A percentile compares a stretch with the other conserved stretches of the same genome.
phyloP scores from a whole-genome alignment of 129 eudicot genomes.

The Tanacetum coccineum region DNA sequence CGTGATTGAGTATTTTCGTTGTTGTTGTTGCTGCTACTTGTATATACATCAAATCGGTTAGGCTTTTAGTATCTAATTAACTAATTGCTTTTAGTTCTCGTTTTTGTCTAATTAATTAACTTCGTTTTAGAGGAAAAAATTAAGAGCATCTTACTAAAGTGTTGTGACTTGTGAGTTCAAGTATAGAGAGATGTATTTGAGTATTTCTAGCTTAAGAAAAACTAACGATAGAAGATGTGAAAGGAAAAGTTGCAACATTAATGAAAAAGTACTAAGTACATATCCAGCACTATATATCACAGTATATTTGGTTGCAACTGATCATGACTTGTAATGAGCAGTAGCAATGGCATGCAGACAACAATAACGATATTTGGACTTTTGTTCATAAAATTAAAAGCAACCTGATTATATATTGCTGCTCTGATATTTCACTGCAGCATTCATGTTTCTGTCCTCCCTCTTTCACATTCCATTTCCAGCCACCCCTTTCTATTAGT shows the following conservation, averaged over 20 bases:
- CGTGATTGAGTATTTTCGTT: too few species aligned
- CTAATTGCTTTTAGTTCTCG: too few species aligned
- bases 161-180: too few species aligned
- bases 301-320: neutral
- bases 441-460: constrained; percentile 32
- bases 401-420: constrained; percentile 20
- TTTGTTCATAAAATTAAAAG: constrained; percentile 32
- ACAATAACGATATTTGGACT: constrained; percentile 43
- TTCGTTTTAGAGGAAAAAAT: too few species aligned
- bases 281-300: neutral
- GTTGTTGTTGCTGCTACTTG: too few species aligned
- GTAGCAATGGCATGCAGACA: constrained; percentile 20
- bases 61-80: too few species aligned
- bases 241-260: neutral
- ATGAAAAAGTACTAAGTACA: neutral
- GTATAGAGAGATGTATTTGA: too few species aligned
- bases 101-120: too few species aligned
- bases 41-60: too few species aligned
- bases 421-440: constrained; percentile 23
- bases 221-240: neutral
- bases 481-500: constrained; percentile 18
- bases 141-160: too few species aligned
- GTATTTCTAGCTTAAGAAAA: too few species aligned
- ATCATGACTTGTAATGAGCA: neutral
- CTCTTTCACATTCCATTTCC: constrained; percentile 38